Percentiles rank a stretch among this genome's conserved stretches.
These are phyloP conservation scores for Epicoccum sorghinum DNA, from an alignment of 2,329 filamentous ascomycete genomes.

Conservation along the genomic window DNA sequence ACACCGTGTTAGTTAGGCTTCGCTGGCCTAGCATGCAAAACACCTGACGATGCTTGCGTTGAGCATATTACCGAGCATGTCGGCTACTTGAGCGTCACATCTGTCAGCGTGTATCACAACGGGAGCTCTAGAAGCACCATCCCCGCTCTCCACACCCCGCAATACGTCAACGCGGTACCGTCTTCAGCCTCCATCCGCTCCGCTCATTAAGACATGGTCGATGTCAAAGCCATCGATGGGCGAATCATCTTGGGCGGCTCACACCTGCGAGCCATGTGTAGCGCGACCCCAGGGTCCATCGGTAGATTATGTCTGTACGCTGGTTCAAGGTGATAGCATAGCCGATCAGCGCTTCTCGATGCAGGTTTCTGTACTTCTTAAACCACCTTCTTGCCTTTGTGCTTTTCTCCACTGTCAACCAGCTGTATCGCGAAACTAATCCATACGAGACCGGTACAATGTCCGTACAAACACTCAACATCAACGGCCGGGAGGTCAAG, in stretches of 20 bases:
- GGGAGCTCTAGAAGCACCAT: conserved; percentile 4
- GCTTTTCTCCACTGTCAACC: neutral
- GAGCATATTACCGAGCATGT: conserved; percentile 8
- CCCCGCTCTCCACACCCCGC: conserved; percentile 1
- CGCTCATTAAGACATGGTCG: neutral
- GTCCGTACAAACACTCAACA: conserved; percentile 14
- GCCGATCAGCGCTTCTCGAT: neutral
- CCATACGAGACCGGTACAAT: neutral
- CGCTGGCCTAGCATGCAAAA: too few relatives aligned
- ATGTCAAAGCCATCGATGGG: neutral
- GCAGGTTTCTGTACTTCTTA: neutral
- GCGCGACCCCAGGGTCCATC: too few relatives aligned
- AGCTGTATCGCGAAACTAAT: neutral
- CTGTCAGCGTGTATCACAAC: conserved; percentile 2
- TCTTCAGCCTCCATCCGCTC: conserved; percentile 9
- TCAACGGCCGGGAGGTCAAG: conserved; percentile 14
- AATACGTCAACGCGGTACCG: conserved; percentile 5
- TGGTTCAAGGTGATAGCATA: neutral
- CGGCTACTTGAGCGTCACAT: conserved; percentile 2
- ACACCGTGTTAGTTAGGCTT: too few relatives aligned
- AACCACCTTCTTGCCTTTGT: neutral
- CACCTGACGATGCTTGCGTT: neutral
- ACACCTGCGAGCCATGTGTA: neutral
- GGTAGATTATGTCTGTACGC: too few relatives aligned
- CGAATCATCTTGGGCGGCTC: neutral